Evolutionary conservation across 352 stramenopile genomes (phyloP).

Genomic region (Pythium aristosporum): DNA sequence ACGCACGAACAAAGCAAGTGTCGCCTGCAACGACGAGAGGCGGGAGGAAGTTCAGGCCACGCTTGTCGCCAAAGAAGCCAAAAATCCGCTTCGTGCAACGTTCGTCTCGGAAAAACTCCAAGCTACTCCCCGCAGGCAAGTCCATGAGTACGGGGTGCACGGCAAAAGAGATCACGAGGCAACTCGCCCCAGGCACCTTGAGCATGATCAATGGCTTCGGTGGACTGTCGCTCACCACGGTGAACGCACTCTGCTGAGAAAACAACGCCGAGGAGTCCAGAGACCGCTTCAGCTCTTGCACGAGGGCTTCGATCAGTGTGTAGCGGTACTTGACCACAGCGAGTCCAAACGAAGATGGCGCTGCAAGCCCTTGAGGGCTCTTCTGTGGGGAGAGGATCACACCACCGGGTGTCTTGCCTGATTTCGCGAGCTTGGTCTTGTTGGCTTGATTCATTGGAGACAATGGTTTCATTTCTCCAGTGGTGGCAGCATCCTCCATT

Average conservation of each 20-base stretch:
- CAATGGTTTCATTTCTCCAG: neutral
- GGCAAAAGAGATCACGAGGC: slow-evolving; percentile 72
- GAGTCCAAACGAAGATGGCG: neutral
- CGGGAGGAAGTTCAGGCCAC: slow-evolving; percentile 63
- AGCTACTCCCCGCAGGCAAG: slow-evolving; percentile 57
- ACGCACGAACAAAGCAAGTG: slow-evolving; percentile 62
- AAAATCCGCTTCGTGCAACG: slow-evolving; percentile 61
- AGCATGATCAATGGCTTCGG: slow-evolving; percentile 60
- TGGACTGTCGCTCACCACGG: slow-evolving; percentile 65
- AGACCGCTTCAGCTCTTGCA: slow-evolving; percentile 50
- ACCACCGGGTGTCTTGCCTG: neutral
- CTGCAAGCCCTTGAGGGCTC: neutral
- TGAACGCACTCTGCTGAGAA: slow-evolving; percentile 50
- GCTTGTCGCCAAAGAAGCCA: slow-evolving; percentile 75
- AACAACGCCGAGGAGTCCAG: slow-evolving; percentile 52
- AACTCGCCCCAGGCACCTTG: slow-evolving; percentile 62
- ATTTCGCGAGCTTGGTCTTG: slow-evolving; percentile 14
- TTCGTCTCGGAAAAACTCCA: slow-evolving; percentile 74
- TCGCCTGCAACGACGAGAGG: slow-evolving; percentile 60
- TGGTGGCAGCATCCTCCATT: neutral
- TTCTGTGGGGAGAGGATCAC: neutral
- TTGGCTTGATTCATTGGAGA: slow-evolving; percentile 6
- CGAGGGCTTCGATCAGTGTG: slow-evolving; percentile 58
- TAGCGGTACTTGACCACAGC: slow-evolving; percentile 50
- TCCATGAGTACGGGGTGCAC: slow-evolving; percentile 83